Conservation (phyloP, 768 basidiomycete genomes). For the Leccinum olivaceopallidum region DNA sequence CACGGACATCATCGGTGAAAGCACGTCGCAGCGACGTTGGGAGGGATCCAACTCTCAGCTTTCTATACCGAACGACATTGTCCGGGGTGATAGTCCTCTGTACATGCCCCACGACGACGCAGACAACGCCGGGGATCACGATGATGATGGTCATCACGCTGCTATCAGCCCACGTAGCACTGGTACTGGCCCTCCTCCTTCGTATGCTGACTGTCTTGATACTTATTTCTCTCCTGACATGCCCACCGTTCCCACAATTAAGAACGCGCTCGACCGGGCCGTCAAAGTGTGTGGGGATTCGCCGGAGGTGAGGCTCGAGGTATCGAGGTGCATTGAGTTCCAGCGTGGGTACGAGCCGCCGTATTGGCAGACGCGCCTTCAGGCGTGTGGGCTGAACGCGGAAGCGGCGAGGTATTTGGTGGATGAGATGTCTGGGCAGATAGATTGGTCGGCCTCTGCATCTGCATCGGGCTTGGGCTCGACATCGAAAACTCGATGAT, state of each 20-base stretch:
- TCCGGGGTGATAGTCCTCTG: slow-evolving; percentile 25
- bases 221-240: slow-evolving; percentile 10
- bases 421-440: slow-evolving; percentile 29
- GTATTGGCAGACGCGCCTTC: slow-evolving; percentile 29
- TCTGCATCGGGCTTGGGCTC: neutral
- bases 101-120: slow-evolving; percentile 10
- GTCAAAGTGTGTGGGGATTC: slow-evolving; percentile 20
- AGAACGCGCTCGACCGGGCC: slow-evolving; percentile 24
- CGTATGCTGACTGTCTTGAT: slow-evolving; percentile 14
- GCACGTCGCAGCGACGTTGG: slow-evolving; percentile 13
- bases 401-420: slow-evolving; percentile 21
- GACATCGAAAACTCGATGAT: slow-evolving; percentile 4
- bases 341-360: slow-evolving; percentile 27
- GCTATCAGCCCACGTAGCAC: slow-evolving; percentile 3
- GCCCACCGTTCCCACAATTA: slow-evolving; percentile 12
- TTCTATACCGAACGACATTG: slow-evolving; percentile 6
- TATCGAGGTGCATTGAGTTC: slow-evolving; percentile 26
- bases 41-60: neutral
- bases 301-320: slow-evolving; percentile 19
- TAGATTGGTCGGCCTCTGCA: slow-evolving; percentile 17
- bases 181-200: slow-evolving; percentile 19
- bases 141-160: neutral
- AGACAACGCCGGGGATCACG: neutral
- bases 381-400: slow-evolving; percentile 20
- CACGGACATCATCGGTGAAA: neutral